Conservation (phyloP, 1,284 basidiomycete species). For the Phlebopus sp. region DNA sequence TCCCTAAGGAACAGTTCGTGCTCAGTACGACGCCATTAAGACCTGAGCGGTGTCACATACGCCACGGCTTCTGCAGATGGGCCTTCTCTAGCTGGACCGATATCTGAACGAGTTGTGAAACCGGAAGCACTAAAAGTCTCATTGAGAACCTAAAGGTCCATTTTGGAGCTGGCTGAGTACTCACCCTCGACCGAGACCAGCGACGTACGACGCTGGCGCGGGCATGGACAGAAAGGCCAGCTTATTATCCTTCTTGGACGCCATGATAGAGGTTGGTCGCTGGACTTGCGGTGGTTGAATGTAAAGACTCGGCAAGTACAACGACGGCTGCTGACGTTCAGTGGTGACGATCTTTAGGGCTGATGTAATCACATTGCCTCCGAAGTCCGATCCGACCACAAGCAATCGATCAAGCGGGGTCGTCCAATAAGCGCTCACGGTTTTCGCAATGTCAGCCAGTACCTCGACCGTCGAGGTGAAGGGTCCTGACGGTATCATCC, state of each 20-base stretch:
- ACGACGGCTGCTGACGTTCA: neutral
- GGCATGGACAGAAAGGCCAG: slow-evolving; percentile 83
- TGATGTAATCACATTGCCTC: neutral
- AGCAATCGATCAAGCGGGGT: too few relatives aligned
- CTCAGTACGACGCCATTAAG: neutral
- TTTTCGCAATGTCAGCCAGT: too few relatives aligned
- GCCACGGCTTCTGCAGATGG: slow-evolving; percentile 87
- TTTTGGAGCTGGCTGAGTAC: slow-evolving; percentile 22
- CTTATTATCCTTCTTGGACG: slow-evolving; percentile 64
- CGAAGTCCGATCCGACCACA: slow-evolving; percentile 2
- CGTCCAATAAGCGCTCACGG: too few relatives aligned
- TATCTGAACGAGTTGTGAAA: slow-evolving; percentile 98
- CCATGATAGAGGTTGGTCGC: slow-evolving; percentile 34
- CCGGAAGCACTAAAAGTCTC: slow-evolving; percentile 75
- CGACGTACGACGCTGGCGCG: slow-evolving; percentile 91
- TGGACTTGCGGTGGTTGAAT: neutral
- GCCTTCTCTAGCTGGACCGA: slow-evolving; percentile 94
- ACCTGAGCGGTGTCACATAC: slow-evolving; percentile 40
- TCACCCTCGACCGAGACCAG: slow-evolving; percentile 93
- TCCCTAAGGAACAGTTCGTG: slow-evolving; percentile 36
- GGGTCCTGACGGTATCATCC: too few relatives aligned
- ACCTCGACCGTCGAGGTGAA: too few relatives aligned
- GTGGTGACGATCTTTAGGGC: neutral
- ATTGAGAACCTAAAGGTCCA: neutral
- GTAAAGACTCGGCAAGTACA: too few relatives aligned